These are phyloP conservation scores for Beauveria pseudobassiana DNA, from an alignment of 2,329 filamentous ascomycete species.

Conservation along the genomic window DNA sequence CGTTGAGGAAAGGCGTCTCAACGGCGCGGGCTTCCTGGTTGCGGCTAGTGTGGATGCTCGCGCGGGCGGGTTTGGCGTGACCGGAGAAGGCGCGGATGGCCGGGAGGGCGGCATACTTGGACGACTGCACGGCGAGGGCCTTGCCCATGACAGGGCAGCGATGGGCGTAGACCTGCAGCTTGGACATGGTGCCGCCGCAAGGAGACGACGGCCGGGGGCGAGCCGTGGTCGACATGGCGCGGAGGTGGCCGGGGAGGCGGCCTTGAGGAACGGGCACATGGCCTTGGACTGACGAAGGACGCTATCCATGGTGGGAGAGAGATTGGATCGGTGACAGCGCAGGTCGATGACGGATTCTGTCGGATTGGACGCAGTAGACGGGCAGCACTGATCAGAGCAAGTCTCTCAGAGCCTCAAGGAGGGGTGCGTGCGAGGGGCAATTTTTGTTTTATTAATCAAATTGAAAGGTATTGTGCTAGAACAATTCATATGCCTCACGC, in stretches of 20 bases:
- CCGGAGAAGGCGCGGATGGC: constrained; percentile 45
- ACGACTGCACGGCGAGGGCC: constrained; percentile 80
- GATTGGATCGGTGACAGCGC: neutral
- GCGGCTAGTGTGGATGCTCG: constrained; percentile 73
- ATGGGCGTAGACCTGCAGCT: constrained; percentile 86
- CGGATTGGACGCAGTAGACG: neutral
- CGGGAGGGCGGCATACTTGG: constrained; percentile 42
- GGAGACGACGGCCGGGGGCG: constrained; percentile 53
- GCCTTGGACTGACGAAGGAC: constrained; percentile 91
- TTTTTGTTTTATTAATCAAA: constrained; percentile 2
- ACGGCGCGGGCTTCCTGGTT: constrained; percentile 72
- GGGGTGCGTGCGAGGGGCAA: neutral
- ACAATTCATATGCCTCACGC: neutral
- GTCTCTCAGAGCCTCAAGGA: neutral
- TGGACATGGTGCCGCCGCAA: constrained; percentile 90
- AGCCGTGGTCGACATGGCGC: constrained; percentile 73
- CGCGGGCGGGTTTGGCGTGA: constrained; percentile 50
- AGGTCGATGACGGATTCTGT: neutral
- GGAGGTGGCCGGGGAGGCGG: constrained; percentile 88
- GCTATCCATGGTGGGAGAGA: constrained; percentile 66
- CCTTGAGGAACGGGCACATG: constrained; percentile 96
- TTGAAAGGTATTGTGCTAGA: neutral
- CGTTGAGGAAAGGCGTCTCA: constrained; percentile 46
- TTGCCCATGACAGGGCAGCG: constrained; percentile 99
- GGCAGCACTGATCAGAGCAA: neutral